Evolutionary conservation across 768 basidiomycete genomes (phyloP).

Genomic region (Tulasnella sp.): DNA sequence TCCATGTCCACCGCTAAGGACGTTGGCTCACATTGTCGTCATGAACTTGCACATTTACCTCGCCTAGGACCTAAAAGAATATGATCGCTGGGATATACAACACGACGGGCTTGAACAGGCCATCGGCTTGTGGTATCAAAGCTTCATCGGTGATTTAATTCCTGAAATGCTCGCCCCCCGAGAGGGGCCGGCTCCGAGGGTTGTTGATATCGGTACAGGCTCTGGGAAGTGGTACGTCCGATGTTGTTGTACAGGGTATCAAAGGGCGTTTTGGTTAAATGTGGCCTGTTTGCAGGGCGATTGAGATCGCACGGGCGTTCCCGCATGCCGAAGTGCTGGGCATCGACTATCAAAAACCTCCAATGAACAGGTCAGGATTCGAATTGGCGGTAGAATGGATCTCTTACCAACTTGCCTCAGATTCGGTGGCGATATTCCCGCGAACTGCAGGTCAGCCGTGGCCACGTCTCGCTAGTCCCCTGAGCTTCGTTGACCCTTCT

Average conservation of each 20-base stretch:
- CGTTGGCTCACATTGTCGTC: background rate
- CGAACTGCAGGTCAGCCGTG: slow-evolving; percentile 6
- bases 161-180: background rate
- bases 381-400: background rate
- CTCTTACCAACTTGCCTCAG: background rate
- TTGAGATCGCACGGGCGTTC: slow-evolving; percentile 12
- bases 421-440: background rate
- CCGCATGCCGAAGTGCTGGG: slow-evolving; percentile 10
- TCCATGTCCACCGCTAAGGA: background rate
- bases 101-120: background rate
- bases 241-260: background rate
- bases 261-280: background rate
- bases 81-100: background rate
- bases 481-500: background rate
- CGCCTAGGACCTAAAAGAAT: background rate
- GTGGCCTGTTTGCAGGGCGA: slow-evolving; percentile 7
- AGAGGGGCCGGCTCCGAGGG: background rate
- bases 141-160: background rate
- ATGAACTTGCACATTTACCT: background rate
- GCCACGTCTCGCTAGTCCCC: background rate
- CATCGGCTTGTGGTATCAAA: background rate
- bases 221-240: background rate
- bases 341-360: slow-evolving; percentile 8
- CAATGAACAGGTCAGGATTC: background rate
- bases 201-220: background rate